Evolutionary conservation across 108 stramenopile species (phyloP).

Genomic region (Tribonema minus): DNA sequence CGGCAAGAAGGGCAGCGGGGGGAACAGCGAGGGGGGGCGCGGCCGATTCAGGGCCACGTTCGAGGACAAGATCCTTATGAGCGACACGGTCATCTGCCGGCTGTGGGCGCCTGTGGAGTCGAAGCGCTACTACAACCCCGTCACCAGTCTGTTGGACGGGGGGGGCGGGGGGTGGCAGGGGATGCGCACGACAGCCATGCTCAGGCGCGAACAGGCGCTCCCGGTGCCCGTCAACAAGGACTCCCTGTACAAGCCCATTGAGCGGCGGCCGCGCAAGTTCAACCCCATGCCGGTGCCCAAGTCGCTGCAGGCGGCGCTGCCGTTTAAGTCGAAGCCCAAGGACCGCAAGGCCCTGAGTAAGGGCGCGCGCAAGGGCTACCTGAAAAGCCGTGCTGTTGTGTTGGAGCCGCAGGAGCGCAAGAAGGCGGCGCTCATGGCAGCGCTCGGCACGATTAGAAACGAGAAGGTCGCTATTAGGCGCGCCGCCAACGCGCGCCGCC

Average conservation of each 20-base stretch:
- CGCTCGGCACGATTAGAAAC: conserved; percentile 51
- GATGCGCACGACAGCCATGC: conserved; percentile 83
- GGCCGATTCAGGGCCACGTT: conserved; percentile 86
- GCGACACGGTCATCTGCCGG: conserved; percentile 92
- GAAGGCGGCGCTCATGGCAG: conserved; percentile 38
- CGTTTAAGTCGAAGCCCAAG: conserved; percentile 88
- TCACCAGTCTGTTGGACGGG: conserved; percentile 71
- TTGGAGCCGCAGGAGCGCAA: conserved; percentile 48
- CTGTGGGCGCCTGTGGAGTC: conserved; percentile 96
- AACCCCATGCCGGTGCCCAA: conserved; percentile 77
- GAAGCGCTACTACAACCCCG: conserved; percentile 90
- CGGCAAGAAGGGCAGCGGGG: no score
- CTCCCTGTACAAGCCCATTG: conserved; percentile 94
- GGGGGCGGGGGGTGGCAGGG: conserved; percentile 46
- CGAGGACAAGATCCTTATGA: conserved; percentile 95
- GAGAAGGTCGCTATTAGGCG: conserved; percentile 51
- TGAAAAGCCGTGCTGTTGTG: conserved; percentile 54
- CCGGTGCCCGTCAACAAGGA: conserved; percentile 93
- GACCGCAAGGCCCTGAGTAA: no score
- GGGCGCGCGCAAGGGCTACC: conserved; percentile 60
- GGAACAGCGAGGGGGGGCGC: no score
- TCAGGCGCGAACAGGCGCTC: conserved; percentile 77
- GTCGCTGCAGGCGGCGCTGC: conserved; percentile 80
- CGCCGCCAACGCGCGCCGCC: conserved; percentile 14
- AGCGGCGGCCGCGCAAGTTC: conserved; percentile 71